Evolutionary conservation across 2,329 filamentous ascomycete species (phyloP).

Genomic region (Fusarium begoniae): DNA sequence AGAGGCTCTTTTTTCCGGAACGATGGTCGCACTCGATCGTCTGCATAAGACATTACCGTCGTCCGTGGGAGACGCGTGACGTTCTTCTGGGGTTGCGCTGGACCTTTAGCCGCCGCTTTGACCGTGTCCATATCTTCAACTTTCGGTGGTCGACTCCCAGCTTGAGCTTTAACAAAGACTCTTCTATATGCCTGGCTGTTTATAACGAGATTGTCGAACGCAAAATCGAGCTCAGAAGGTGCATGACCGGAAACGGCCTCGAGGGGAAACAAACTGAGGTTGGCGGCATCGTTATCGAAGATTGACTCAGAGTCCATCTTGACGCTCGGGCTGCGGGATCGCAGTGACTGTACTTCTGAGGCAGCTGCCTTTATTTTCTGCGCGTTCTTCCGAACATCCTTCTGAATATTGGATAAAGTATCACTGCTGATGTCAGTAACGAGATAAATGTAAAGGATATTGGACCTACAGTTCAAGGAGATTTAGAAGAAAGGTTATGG

Average conservation of each 20-base stretch:
- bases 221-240: neutral
- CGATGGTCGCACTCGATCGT: accelerated
- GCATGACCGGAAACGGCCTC: accelerated
- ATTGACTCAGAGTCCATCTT: accelerated
- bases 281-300: accelerated
- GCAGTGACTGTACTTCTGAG: accelerated
- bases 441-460: accelerated
- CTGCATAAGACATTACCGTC: accelerated
- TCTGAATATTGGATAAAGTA: neutral
- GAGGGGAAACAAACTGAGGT: accelerated
- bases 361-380: accelerated
- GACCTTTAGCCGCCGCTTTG: neutral
- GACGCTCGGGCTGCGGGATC: neutral
- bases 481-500: neutral
- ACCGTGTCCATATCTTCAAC: accelerated
- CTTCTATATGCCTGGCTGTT: neutral
- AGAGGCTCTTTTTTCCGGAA: no score
- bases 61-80: accelerated
- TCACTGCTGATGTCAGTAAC: accelerated
- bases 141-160: accelerated
- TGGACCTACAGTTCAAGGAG: neutral
- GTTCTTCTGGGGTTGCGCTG: accelerated
- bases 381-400: accelerated
- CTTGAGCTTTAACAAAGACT: accelerated
- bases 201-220: accelerated